Evolutionary conservation across 768 basidiomycete species (phyloP).

Genomic region (Galerina sulciceps): DNA sequence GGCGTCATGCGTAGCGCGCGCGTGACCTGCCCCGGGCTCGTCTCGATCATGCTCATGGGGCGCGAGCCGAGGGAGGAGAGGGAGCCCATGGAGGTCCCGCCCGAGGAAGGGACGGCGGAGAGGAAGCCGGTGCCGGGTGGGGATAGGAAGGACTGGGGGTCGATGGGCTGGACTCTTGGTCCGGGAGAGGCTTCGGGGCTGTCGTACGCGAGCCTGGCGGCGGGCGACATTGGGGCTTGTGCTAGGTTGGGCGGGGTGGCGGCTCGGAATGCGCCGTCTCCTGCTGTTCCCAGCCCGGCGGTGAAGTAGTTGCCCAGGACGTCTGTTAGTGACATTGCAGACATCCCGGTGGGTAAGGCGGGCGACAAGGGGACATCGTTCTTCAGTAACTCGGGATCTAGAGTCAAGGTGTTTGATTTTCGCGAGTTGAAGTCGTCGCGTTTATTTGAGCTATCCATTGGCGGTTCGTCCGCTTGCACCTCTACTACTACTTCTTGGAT

Average conservation of each 20-base stretch:
- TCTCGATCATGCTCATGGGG: constrained; percentile 42
- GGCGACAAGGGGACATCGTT: constrained; percentile 9
- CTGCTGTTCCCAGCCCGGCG: background rate
- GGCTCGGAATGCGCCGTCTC: background rate
- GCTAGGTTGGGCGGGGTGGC: constrained; percentile 7
- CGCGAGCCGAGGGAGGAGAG: constrained; percentile 27
- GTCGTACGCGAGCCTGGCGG: constrained; percentile 23
- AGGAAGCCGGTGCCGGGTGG: constrained; percentile 22
- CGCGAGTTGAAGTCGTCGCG: background rate
- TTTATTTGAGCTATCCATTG: background rate
- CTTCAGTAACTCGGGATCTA: constrained; percentile 6
- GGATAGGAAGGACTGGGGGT: constrained; percentile 25
- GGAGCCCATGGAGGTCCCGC: constrained; percentile 20
- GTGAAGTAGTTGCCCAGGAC: constrained; percentile 19
- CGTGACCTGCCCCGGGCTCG: constrained; percentile 38
- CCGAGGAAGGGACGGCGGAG: constrained; percentile 15
- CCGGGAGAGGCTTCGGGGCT: constrained; percentile 16
- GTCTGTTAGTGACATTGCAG: constrained; percentile 15
- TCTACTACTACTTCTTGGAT: background rate
- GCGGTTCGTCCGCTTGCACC: background rate
- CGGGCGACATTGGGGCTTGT: constrained; percentile 16
- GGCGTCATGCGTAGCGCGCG: constrained; percentile 43
- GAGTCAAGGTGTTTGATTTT: constrained; percentile 2
- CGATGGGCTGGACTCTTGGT: constrained; percentile 18
- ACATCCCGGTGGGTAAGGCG: constrained; percentile 4